phyloP scores from a whole-genome alignment of 2,329 filamentous ascomycete genomes.

The Plenodomus biglobosus region DNA sequence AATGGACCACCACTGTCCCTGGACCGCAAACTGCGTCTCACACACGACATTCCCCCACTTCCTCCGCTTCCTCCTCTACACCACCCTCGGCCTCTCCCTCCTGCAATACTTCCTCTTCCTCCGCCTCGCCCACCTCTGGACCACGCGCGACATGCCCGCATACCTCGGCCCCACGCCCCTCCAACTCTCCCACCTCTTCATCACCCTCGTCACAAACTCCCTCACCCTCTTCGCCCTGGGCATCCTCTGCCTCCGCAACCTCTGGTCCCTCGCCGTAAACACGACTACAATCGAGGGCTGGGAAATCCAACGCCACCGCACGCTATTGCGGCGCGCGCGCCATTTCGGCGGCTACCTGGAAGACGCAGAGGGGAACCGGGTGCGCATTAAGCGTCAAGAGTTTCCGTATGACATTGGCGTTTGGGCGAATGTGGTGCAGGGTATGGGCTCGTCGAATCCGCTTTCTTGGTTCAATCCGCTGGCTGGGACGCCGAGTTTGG shows the following conservation, averaged over 20 bases:
- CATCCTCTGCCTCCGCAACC: slow-evolving; percentile 63
- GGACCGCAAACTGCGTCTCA: slow-evolving; percentile 82
- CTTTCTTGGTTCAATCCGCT: slow-evolving; percentile 72
- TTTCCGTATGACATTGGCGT: slow-evolving; percentile 82
- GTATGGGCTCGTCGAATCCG: slow-evolving; percentile 68
- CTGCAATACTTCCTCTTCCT: slow-evolving; percentile 63
- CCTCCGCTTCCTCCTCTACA: slow-evolving; percentile 72
- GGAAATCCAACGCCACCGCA: slow-evolving; percentile 58
- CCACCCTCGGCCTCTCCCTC: slow-evolving; percentile 64
- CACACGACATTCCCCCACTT: slow-evolving; percentile 82
- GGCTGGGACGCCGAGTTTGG: slow-evolving; percentile 52
- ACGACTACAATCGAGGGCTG: slow-evolving; percentile 80
- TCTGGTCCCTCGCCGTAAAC: slow-evolving; percentile 66
- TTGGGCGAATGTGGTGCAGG: slow-evolving; percentile 71
- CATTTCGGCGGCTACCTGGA: slow-evolving; percentile 59
- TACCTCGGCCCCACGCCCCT: slow-evolving; percentile 69
- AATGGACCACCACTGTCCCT: slow-evolving; percentile 88
- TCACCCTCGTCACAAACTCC: slow-evolving; percentile 60
- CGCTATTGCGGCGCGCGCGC: slow-evolving; percentile 49
- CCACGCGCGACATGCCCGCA: slow-evolving; percentile 62
- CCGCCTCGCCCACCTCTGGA: slow-evolving; percentile 64
- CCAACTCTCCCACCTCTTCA: slow-evolving; percentile 63
- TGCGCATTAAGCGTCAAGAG: slow-evolving; percentile 65
- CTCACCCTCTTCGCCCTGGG: slow-evolving; percentile 63
- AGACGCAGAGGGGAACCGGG: slow-evolving; percentile 57